A percentile compares a stretch with the other conserved stretches of the same genome.
phyloP scores from a whole-genome alignment of 768 basidiomycete species.

The Macrolepiota albuminosa region DNA sequence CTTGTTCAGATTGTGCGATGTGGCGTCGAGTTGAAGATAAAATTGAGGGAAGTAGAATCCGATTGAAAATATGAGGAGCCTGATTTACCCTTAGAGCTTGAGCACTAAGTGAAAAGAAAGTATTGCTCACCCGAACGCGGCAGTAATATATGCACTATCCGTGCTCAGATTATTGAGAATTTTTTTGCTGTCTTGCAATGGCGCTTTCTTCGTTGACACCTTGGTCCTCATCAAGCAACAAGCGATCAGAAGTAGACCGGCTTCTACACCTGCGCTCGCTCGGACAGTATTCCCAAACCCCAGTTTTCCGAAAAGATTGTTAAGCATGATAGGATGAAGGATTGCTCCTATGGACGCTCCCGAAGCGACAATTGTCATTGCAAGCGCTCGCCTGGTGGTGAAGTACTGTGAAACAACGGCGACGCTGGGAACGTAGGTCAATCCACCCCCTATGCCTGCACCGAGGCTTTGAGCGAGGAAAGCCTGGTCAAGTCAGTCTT shows the following conservation, averaged over 20 bases:
- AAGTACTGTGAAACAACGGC: slow-evolving; percentile 44
- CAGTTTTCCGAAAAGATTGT: slow-evolving; percentile 13
- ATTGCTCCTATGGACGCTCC: slow-evolving; percentile 40
- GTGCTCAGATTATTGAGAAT: slow-evolving; percentile 11
- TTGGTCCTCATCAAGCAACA: slow-evolving; percentile 36
- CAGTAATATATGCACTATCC: slow-evolving; percentile 13
- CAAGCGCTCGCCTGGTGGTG: slow-evolving; percentile 33
- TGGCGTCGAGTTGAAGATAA: slow-evolving; percentile 35
- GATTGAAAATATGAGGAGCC: slow-evolving; percentile 13
- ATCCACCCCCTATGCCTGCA: slow-evolving; percentile 35
- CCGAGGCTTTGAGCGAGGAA: slow-evolving; percentile 41
- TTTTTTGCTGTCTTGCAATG: slow-evolving; percentile 1
- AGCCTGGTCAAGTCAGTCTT: background rate
- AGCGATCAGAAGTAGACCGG: slow-evolving; percentile 33
- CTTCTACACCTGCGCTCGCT: slow-evolving; percentile 34
- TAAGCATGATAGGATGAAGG: too few relatives aligned
- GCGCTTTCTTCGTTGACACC: slow-evolving; percentile 18
- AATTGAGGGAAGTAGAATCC: slow-evolving; percentile 31
- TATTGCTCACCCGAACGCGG: slow-evolving; percentile 11
- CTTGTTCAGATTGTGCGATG: slow-evolving; percentile 23
- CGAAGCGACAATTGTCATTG: slow-evolving; percentile 41
- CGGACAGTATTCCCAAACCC: slow-evolving; percentile 41
- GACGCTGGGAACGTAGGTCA: slow-evolving; percentile 40
- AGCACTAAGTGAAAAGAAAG: background rate
- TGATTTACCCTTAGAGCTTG: background rate